Evolutionary conservation across 345 rosid genomes (phyloP).

Genomic region (Rubroshorea leprosula): DNA sequence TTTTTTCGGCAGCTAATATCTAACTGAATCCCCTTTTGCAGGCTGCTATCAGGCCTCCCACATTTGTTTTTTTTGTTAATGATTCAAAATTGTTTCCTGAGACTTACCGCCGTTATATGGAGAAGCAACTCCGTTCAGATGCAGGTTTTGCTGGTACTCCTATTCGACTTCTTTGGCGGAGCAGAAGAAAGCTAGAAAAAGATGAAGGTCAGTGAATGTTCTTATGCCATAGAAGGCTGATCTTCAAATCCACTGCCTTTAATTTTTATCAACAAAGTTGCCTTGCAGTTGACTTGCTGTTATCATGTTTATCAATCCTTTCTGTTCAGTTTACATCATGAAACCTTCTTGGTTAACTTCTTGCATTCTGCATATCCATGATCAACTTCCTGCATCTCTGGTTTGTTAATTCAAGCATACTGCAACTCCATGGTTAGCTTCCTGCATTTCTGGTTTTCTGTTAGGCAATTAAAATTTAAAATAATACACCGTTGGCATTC

Average conservation of each 20-base stretch:
- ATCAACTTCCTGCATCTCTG: no score
- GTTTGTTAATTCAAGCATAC: no score
- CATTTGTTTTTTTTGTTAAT: conserved; percentile 91
- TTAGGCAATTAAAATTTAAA: no score
- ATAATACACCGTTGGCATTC: no score
- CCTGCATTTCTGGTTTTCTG: no score
- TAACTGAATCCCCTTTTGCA: conserved; percentile 29
- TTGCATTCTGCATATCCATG: no score
- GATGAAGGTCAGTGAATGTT: conserved; percentile 37
- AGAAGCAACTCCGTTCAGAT: conserved; percentile 82
- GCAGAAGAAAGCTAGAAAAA: conserved; percentile 69
- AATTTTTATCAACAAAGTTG: not conserved
- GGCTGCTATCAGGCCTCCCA: conserved; percentile 98
- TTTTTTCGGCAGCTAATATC: not conserved
- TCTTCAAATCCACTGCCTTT: not conserved
- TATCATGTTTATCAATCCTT: not conserved
- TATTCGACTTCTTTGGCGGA: conserved; percentile 88
- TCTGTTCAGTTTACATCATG: no score
- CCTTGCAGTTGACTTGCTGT: not conserved
- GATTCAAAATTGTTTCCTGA: conserved; percentile 86
- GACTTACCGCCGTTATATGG: conserved; percentile 87
- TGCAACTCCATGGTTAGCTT: no score
- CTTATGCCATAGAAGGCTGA: not conserved
- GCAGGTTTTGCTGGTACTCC: conserved; percentile 91
- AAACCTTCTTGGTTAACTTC: no score